These are phyloP conservation scores for Ganoderma lucidum DNA, from an alignment of 1,284 basidiomycete genomes.

Conservation along the genomic window DNA sequence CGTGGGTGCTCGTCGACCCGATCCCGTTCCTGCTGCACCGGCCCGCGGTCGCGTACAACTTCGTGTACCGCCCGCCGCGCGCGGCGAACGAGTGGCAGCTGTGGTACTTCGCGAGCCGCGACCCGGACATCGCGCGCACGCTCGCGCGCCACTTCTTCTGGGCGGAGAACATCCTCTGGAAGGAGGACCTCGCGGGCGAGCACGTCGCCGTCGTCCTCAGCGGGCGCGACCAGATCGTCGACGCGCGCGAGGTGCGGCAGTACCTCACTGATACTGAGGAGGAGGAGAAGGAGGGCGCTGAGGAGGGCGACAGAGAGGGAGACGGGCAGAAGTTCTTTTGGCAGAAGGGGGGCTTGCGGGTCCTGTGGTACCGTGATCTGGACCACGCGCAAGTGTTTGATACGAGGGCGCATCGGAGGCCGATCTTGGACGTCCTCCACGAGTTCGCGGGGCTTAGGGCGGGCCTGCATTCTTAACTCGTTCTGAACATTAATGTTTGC, in stretches of 20 bases:
- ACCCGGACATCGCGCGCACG: conserved; percentile 66
- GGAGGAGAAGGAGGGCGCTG: conserved; percentile 47
- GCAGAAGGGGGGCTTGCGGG: conserved; percentile 51
- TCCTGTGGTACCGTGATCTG: conserved; percentile 56
- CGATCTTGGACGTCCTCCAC: conserved; percentile 48
- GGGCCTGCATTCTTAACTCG: too few species aligned
- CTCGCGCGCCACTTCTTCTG: conserved; percentile 71
- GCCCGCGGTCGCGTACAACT: conserved; percentile 68
- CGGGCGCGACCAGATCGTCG: conserved; percentile 66
- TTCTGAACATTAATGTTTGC: too few species aligned
- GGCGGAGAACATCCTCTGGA: conserved; percentile 67
- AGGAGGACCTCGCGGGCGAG: conserved; percentile 55
- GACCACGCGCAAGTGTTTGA: conserved; percentile 70
- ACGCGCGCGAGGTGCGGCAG: conserved; percentile 54
- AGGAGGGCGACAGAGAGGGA: conserved; percentile 27
- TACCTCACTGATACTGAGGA: conserved; percentile 54
- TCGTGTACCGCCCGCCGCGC: conserved; percentile 63
- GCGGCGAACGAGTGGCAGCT: conserved; percentile 69
- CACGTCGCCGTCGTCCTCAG: conserved; percentile 53
- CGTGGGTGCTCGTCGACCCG: conserved; percentile 64
- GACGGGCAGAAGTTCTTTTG: conserved; percentile 40
- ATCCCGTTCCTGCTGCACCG: conserved; percentile 70
- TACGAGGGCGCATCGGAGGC: conserved; percentile 43
- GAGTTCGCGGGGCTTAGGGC: conserved; percentile 12
- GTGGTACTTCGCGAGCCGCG: conserved; percentile 72